These are phyloP conservation scores for Dothideomycetes sp. DNA, from an alignment of 2,329 filamentous ascomycete genomes.

Conservation along the genomic window DNA sequence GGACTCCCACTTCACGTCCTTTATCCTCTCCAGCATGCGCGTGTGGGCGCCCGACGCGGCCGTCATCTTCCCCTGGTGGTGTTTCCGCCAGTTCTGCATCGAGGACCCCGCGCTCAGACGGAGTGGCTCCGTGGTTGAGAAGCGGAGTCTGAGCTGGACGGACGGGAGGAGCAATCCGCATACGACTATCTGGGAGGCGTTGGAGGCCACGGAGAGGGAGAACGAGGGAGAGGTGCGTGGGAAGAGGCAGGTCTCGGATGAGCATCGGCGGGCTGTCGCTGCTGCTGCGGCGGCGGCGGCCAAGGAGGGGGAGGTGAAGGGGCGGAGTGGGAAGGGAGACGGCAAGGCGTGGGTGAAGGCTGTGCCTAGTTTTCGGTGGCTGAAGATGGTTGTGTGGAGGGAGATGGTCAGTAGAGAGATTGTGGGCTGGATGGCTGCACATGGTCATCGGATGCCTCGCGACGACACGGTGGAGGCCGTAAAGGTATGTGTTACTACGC, in stretches of 20 bases:
- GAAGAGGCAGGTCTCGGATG: not conserved
- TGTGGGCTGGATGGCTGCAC: slow-evolving; percentile 46
- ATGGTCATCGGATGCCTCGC: slow-evolving; percentile 46
- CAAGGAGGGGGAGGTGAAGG: no score
- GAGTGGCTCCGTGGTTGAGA: not conserved
- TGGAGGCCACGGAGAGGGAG: not conserved
- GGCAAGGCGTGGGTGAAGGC: no score
- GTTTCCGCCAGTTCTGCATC: slow-evolving; percentile 48
- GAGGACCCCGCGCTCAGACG: slow-evolving; percentile 40
- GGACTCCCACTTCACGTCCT: slow-evolving; percentile 47
- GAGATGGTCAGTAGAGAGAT: slow-evolving; percentile 50
- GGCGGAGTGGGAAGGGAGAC: no score
- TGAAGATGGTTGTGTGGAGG: slow-evolving; percentile 53
- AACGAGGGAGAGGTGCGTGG: not conserved
- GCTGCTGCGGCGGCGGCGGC: not conserved
- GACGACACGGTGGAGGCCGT: slow-evolving; percentile 15
- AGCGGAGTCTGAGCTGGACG: slow-evolving; percentile 5
- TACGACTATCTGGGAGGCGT: not conserved
- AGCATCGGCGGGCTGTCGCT: no score
- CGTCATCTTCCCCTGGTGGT: slow-evolving; percentile 48
- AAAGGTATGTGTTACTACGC: slow-evolving; percentile 8
- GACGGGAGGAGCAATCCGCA: not conserved
- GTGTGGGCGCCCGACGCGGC: slow-evolving; percentile 45
- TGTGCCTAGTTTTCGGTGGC: slow-evolving; percentile 56
- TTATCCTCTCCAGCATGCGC: slow-evolving; percentile 45